Percentiles rank a stretch among this genome's conserved stretches.
These are phyloP conservation scores for Kentomonas sorsogonicus DNA, from an alignment of 208 protist species.

Conservation along the genomic window DNA sequence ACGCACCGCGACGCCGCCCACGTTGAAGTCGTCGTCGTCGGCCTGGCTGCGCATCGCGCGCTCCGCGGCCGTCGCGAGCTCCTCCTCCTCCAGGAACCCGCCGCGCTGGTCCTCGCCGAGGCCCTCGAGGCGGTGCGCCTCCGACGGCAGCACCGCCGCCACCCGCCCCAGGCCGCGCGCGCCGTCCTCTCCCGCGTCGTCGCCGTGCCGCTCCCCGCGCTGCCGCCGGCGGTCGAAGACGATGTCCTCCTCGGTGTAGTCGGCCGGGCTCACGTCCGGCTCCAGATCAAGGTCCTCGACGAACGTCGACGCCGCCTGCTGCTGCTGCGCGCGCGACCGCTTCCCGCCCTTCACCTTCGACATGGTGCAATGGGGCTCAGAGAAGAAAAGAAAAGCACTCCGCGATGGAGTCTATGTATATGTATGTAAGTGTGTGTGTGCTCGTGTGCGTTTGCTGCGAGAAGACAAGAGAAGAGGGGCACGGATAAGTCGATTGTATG, in stretches of 20 bases:
- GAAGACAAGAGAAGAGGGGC: too few relatives aligned
- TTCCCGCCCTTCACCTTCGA: conserved; percentile 18
- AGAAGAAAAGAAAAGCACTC: background rate
- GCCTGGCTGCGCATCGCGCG: conserved; percentile 45
- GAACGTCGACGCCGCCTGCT: conserved; percentile 31
- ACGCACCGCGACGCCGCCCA: conserved; percentile 57
- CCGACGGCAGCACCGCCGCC: conserved; percentile 46
- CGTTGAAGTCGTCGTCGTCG: conserved; percentile 75
- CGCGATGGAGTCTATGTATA: conserved; percentile 31
- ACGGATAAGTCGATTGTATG: too few relatives aligned
- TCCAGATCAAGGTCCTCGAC: conserved; percentile 83
- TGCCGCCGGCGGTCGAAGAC: conserved; percentile 43
- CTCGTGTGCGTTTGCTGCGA: too few relatives aligned
- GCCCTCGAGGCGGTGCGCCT: conserved; percentile 82
- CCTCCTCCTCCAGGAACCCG: conserved; percentile 79
- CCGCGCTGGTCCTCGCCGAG: conserved; percentile 77
- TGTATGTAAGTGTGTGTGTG: conserved; percentile 1
- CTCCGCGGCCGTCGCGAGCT: conserved; percentile 59
- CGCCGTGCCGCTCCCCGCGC: conserved; percentile 14
- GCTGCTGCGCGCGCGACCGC: conserved; percentile 14
- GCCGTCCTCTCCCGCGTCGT: conserved; percentile 14
- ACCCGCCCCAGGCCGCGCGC: conserved; percentile 19
- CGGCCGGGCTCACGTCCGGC: conserved; percentile 25
- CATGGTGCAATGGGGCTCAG: conserved; percentile 8
- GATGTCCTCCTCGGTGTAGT: conserved; percentile 55